A percentile compares a stretch with the other conserved stretches of the same genome.
phyloP scores from a whole-genome alignment of 225 moss, liverwort and hornwort genomes.

The Takakia lepidozioides region DNA sequence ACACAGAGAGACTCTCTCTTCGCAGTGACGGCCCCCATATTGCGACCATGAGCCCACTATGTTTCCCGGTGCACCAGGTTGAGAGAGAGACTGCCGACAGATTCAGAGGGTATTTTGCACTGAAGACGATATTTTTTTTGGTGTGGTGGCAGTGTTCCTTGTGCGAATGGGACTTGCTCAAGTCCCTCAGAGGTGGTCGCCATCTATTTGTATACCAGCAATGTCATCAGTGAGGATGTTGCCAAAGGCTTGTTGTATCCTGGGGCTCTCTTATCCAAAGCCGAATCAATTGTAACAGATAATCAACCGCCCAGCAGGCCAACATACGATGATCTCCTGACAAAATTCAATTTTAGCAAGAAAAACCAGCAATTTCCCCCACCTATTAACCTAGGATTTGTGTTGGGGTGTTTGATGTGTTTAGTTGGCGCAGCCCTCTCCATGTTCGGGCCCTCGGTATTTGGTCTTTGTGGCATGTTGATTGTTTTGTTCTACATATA shows the following conservation, averaged over 20 bases:
- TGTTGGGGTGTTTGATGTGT: conserved; percentile 35
- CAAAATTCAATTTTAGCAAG: conserved; percentile 8
- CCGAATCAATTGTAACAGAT: conserved; percentile 34
- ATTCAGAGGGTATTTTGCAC: not conserved
- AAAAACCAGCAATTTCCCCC: not conserved
- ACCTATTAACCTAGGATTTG: conserved; percentile 22
- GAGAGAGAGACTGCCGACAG: not conserved
- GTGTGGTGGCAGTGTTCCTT: conserved; percentile 41
- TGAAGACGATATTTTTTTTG: not conserved
- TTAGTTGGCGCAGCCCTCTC: conserved; percentile 29
- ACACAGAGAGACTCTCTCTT: too few relatives aligned
- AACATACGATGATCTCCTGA: conserved; percentile 28
- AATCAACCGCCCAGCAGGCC: conserved; percentile 25
- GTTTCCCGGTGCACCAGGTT: too few relatives aligned
- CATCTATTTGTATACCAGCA: conserved; percentile 18
- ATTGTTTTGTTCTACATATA: conserved; percentile 36
- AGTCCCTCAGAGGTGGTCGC: conserved; percentile 50
- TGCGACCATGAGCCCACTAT: too few relatives aligned
- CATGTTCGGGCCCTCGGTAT: conserved; percentile 28
- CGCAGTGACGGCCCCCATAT: too few relatives aligned
- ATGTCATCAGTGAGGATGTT: conserved; percentile 22
- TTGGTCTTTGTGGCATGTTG: conserved; percentile 29
- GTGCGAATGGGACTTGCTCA: conserved; percentile 31
- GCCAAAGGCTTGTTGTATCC: conserved; percentile 33
- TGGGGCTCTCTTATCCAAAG: conserved; percentile 23